Percentiles rank a stretch among this genome's conserved stretches.
Conservation (phyloP, 2,329 filamentous ascomycete genomes). For the Aspergillus oerlinghausenensis region DNA sequence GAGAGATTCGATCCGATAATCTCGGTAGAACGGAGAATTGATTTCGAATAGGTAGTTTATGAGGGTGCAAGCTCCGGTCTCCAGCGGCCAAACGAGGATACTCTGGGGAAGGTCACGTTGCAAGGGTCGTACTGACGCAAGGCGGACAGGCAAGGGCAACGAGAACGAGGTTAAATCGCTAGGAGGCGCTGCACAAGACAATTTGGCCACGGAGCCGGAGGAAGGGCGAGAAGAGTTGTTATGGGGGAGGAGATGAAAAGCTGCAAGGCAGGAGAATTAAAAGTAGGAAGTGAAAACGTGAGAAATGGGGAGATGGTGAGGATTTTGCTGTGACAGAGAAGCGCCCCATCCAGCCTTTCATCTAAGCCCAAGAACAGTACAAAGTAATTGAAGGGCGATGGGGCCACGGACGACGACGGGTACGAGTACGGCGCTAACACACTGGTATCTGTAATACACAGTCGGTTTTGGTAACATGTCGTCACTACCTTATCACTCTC, state of each 20-base stretch:
- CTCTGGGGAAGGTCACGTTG: slow-evolving; percentile 24
- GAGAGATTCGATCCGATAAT: slow-evolving; percentile 10
- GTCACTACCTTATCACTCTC: slow-evolving; percentile 22
- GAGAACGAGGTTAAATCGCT: slow-evolving; percentile 16
- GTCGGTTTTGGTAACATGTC: slow-evolving; percentile 21
- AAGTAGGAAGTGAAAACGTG: slow-evolving; percentile 9
- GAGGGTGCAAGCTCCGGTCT: slow-evolving; percentile 18
- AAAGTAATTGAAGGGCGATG: slow-evolving; percentile 11
- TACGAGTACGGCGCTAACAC: slow-evolving; percentile 10
- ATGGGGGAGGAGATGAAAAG: slow-evolving; percentile 3
- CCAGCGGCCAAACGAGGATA: slow-evolving; percentile 21
- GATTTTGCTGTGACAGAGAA: slow-evolving; percentile 12
- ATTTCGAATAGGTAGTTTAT: slow-evolving; percentile 6
- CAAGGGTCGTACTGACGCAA: slow-evolving; percentile 27
- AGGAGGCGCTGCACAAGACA: slow-evolving; percentile 11
- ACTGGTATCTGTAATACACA: slow-evolving; percentile 26
- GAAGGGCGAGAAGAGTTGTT: slow-evolving; percentile 1
- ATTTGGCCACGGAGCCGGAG: slow-evolving; percentile 22
- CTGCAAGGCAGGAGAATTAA: slow-evolving; percentile 12
- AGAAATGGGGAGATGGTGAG: slow-evolving; percentile 5
- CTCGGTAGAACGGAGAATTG: slow-evolving; percentile 8
- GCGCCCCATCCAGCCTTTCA: not conserved
- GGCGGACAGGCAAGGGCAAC: slow-evolving; percentile 22
- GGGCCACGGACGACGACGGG: slow-evolving; percentile 17
- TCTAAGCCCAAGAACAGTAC: slow-evolving; percentile 7